Evolutionary conservation across 257 asterid species (phyloP).

Genomic region (Schizonepeta tenuifolia): DNA sequence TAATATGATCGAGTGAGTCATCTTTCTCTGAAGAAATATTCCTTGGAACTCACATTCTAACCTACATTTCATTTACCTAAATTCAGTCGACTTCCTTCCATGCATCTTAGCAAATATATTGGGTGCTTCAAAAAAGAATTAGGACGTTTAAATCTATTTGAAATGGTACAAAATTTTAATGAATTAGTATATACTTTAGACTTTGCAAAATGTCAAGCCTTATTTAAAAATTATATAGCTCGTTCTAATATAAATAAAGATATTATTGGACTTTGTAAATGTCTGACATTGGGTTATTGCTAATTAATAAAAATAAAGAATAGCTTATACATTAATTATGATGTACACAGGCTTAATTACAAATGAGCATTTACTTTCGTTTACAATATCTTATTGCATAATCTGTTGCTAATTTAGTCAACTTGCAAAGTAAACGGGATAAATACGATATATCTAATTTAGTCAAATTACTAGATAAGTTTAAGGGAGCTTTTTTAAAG

Average conservation of each 20-base stretch:
- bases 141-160: not conserved
- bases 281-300: not conserved
- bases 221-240: not conserved
- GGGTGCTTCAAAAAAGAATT: not conserved
- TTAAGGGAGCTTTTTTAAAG: too few species aligned
- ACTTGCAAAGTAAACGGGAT: not conserved
- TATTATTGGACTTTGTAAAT: slow-evolving; percentile 1
- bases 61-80: too few species aligned
- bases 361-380: too few species aligned
- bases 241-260: not conserved
- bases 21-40: not conserved
- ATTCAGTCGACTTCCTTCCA: not conserved
- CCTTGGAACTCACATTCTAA: too few species aligned
- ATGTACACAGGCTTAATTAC: too few species aligned
- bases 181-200: not conserved
- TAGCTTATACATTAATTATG: too few species aligned
- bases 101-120: not conserved
- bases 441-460: not conserved
- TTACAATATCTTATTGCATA: too few species aligned
- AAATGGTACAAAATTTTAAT: too few species aligned
- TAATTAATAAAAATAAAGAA: not conserved
- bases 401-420: too few species aligned
- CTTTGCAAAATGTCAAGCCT: slow-evolving; percentile 8
- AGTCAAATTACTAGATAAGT: not conserved
- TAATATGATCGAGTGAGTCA: not conserved